Evolutionary conservation across 176 grass and related monocot species (phyloP), one percentile per base, ranked within the genome.

Genomic region (Carex parvula): DNA sequence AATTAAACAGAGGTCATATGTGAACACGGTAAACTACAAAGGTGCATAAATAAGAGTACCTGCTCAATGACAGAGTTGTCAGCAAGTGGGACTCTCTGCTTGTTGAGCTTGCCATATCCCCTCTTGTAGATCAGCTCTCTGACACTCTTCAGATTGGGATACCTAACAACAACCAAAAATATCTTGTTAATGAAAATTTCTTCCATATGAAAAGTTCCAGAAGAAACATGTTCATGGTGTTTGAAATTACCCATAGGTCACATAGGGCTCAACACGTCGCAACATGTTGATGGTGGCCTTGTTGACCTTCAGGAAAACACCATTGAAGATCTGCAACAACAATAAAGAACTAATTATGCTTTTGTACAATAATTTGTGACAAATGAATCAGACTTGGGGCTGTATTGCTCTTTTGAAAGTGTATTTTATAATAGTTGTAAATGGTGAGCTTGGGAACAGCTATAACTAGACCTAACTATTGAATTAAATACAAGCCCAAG

Each of bases 231-330:
- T 8, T 75, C 11, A 30, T 57, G 13, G 72, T 13, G 60, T 15
- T 26, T 14, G 4, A 86, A 63, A 46, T 7, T 89, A 98, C 95
- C 95, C 95, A 81, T 95, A 98, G 17, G 95, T 94, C 58, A 98
- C 95, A 83, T 98, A 98, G 26, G 95, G 95, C 74, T 98, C 95
- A 14, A 98, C 95, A 70, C 95, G 87, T 39, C 91, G 89, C 14
- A 97, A 48, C 94, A 94, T 97, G 89, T 97, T 97, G 46, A 97
- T 88, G 24, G 92, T 94, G 20, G 95, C 92, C 87, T 94, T 98
- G 87, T 98, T 98, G 67, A 98, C 95, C 84, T 98, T 98, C 11
- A 98, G 64, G 77, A 98, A 98, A 59, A 95, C 95, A 11, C 95
- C 92, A 79, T 95, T 95, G 59, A 94, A 98, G 81, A 94, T 92